A percentile compares a stretch with the other conserved stretches of the same genome.
Conservation (phyloP, 2,329 filamentous ascomycete genomes). For the Aureobasidium melanogenum region DNA sequence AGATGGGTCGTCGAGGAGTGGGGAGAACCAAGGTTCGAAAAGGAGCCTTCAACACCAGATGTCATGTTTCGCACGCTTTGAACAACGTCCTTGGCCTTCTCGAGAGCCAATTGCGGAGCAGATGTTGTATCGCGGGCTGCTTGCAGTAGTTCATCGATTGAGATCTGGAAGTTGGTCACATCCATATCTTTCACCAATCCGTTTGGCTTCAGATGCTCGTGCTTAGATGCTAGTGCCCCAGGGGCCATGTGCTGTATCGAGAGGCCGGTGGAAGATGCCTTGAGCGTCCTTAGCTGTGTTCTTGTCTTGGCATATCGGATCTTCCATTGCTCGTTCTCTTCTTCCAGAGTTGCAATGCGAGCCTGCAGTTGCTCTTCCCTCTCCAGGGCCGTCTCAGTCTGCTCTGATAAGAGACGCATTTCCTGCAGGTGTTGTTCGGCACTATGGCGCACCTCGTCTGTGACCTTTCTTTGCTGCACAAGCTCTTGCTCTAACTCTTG, state of each 20-base stretch:
- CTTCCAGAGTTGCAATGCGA: conserved; percentile 67
- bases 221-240: conserved; percentile 38
- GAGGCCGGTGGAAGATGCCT: conserved; percentile 70
- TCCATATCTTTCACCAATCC: conserved; percentile 86
- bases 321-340: conserved; percentile 83
- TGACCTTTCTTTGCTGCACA: conserved; percentile 70
- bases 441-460: conserved; percentile 77
- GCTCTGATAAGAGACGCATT: conserved; percentile 78
- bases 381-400: conserved; percentile 69
- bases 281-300: conserved; percentile 73
- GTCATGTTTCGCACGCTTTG: conserved; percentile 75
- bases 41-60: conserved; percentile 55
- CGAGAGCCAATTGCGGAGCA: conserved; percentile 54
- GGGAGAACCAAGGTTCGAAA: conserved; percentile 35
- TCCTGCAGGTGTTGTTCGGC: conserved; percentile 76
- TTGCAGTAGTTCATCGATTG: conserved; percentile 82
- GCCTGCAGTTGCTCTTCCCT: conserved; percentile 70
- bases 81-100: conserved; percentile 80
- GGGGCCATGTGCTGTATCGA: conserved; percentile 38
- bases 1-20: conserved; percentile 2
- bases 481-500: conserved; percentile 46
- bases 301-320: conserved; percentile 80
- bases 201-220: conserved; percentile 22
- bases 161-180: conserved; percentile 89
- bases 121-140: conserved; percentile 66